Conservation (phyloP, 1,284 basidiomycete species). For the Anthracocystis panici-leucophaei region DNA sequence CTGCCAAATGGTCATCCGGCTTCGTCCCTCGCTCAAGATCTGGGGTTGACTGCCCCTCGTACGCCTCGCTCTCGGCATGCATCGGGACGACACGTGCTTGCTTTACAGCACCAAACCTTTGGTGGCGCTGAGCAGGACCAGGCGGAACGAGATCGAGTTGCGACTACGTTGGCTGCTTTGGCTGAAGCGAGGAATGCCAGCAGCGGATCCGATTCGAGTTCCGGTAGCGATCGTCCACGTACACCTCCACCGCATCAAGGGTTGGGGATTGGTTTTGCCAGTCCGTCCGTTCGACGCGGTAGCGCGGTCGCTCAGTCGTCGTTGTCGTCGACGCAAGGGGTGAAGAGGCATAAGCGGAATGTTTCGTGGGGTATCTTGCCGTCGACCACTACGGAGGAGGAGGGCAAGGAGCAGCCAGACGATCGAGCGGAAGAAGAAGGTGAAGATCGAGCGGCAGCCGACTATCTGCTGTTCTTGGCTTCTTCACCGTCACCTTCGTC, state of each 20-base stretch:
- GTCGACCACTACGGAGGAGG: background rate
- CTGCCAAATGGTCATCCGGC: slow-evolving; percentile 59
- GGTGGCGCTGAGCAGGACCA: slow-evolving; percentile 37
- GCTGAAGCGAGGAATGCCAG: slow-evolving; percentile 28
- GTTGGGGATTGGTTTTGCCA: slow-evolving; percentile 22
- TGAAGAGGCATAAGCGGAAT: slow-evolving; percentile 31
- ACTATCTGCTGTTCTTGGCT: slow-evolving; percentile 43
- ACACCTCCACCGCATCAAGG: slow-evolving; percentile 17
- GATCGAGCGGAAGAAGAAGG: slow-evolving; percentile 5
- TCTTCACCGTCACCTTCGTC: slow-evolving; percentile 38
- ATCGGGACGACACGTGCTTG: slow-evolving; percentile 27
- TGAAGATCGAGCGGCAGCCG: slow-evolving; percentile 36
- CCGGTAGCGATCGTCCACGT: slow-evolving; percentile 24
- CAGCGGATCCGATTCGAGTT: slow-evolving; percentile 33
- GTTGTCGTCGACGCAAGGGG: background rate
- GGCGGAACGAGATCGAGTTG: slow-evolving; percentile 46
- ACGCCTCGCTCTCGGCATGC: slow-evolving; percentile 51
- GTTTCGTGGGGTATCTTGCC: slow-evolving; percentile 31
- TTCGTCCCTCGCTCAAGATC: slow-evolving; percentile 56
- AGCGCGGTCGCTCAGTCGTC: slow-evolving; percentile 17
- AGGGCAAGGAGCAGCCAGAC: slow-evolving; percentile 3
- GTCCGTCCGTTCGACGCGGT: slow-evolving; percentile 20
- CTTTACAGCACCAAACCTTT: slow-evolving; percentile 9
- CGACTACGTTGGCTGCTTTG: slow-evolving; percentile 36
- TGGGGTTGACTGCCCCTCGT: slow-evolving; percentile 45